Percentiles rank a stretch among this genome's conserved stretches.
phyloP scores from a whole-genome alignment of 1,139 yeast species.

The Pichia sp. region DNA sequence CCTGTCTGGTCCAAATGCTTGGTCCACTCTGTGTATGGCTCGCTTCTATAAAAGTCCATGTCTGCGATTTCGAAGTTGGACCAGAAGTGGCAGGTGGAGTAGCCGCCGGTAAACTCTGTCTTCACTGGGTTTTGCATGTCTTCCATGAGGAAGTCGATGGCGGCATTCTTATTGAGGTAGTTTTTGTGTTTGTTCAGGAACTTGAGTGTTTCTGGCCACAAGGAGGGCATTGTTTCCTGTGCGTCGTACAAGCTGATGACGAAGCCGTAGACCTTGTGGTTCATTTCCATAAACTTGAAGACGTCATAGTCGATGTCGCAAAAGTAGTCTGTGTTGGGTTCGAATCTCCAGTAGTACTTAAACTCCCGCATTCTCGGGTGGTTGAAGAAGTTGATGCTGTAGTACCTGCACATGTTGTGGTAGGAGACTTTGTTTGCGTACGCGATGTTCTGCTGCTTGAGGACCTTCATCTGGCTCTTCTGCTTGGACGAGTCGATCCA shows the following conservation, averaged over 20 bases:
- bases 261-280: conserved; percentile 65
- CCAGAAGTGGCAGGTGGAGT: conserved; percentile 88
- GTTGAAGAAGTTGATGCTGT: conserved; percentile 59
- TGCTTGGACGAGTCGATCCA: conserved; percentile 46
- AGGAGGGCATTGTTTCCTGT: conserved; percentile 53
- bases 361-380: conserved; percentile 55
- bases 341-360: conserved; percentile 74
- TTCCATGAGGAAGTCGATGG: conserved; percentile 71
- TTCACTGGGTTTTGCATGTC: conserved; percentile 57
- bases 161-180: conserved; percentile 62
- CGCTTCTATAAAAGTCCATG: conserved; percentile 69
- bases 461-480: conserved; percentile 35
- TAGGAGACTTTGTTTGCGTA: conserved; percentile 62
- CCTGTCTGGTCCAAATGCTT: conserved; percentile 62
- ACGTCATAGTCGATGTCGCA: conserved; percentile 71
- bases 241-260: conserved; percentile 65
- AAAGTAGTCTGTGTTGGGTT: conserved; percentile 66
- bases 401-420: conserved; percentile 77
- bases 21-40: conserved; percentile 63
- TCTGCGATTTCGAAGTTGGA: conserved; percentile 80
- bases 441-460: conserved; percentile 49
- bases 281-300: conserved; percentile 65
- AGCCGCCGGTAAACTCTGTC: conserved; percentile 52
- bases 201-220: conserved; percentile 67
- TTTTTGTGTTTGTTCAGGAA: conserved; percentile 38